These are phyloP conservation scores for Fusarium caatingaense DNA, from an alignment of 2,329 filamentous ascomycete species.

Conservation along the genomic window DNA sequence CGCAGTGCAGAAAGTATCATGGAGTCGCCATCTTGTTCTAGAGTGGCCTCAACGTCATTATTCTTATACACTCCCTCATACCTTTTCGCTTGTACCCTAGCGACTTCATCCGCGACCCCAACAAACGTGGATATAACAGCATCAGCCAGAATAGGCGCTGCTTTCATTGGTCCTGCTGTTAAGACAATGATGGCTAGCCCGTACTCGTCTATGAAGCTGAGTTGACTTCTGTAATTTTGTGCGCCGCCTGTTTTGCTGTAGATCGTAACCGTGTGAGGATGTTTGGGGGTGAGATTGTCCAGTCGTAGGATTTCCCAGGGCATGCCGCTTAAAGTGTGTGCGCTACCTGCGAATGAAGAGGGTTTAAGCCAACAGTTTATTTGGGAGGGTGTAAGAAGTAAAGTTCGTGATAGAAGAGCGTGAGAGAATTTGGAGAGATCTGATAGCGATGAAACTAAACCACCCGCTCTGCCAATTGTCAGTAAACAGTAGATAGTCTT, in stretches of 20 bases:
- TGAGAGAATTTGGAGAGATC: constrained; percentile 48
- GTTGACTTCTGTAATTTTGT: constrained; percentile 50
- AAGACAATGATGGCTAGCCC: constrained; percentile 49
- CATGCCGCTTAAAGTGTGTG: constrained; percentile 49
- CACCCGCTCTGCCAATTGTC: constrained; percentile 46
- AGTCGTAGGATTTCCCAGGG: constrained; percentile 54
- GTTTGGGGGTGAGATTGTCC: constrained; percentile 38
- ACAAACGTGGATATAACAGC: constrained; percentile 46
- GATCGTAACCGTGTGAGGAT: constrained; percentile 50
- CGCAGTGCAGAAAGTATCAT: constrained; percentile 35
- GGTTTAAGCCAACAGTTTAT: constrained; percentile 53
- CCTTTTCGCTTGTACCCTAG: constrained; percentile 43
- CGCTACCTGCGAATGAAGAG: constrained; percentile 46
- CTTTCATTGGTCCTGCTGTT: constrained; percentile 48
- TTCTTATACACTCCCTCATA: constrained; percentile 37
- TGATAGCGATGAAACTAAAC: constrained; percentile 50
- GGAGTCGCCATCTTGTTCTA: constrained; percentile 44
- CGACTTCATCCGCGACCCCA: constrained; percentile 44
- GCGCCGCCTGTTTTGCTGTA: constrained; percentile 53
- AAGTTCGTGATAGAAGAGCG: constrained; percentile 45
- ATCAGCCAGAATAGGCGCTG: constrained; percentile 45
- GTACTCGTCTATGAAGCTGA: constrained; percentile 52
- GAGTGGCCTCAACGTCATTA: constrained; percentile 1
- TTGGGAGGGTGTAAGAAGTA: constrained; percentile 42
- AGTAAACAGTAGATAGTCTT: background rate